Evolutionary conservation across 2,329 filamentous ascomycete genomes (phyloP), one percentile per base, ranked within the genome.

Genomic region (Diplodia seriata): DNA sequence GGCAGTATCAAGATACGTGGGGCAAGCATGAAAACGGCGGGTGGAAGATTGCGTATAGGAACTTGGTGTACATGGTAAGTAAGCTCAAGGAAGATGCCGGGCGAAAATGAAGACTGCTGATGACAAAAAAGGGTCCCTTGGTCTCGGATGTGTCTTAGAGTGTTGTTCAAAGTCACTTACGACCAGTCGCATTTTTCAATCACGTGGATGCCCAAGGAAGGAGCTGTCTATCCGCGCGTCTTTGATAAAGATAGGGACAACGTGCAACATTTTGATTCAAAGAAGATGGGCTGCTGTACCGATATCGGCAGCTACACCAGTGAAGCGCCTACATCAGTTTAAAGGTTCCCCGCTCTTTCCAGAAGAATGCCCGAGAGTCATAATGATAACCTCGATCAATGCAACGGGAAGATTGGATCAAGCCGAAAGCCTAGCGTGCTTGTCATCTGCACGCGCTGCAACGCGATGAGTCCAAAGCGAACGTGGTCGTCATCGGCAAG

Each of bases 31-130:
- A 31, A 8, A 33, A 66, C 11, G 23, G 43, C 8, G 15, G 20
- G 5, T 66, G 63, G 63, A 66, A 55, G 49, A 55, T 66, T 18
- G 38, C 33, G 9, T 29, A 43, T 31, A 33, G 63, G 31, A 54
- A 53, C 31, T 38, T 66, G 63, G 63, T 66, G 18, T 66, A 66
- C 53, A 66, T 66, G 63, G 63, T 66, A 29, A 65, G 54, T 20
- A 18, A 12, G 8, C n/a, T 38, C 18, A n/a, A 55, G 11, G 26
- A 29, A 40, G 9, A 3, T 0, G 1, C 31, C 26, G 36, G 11
- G 3, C 18, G 23, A 6, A 38, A n/a, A 9, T 11, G 43, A 20
- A 11, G 7, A 1, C 5, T 31, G 12, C 54, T 56, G 20, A 56
- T 53, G 2, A 12, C 0, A 2, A 14, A 1, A 38, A 31, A 56